Evolutionary conservation across 2,329 filamentous ascomycete species (phyloP), one percentile per base, ranked within the genome.

Genomic region (Penicillium sp.): DNA sequence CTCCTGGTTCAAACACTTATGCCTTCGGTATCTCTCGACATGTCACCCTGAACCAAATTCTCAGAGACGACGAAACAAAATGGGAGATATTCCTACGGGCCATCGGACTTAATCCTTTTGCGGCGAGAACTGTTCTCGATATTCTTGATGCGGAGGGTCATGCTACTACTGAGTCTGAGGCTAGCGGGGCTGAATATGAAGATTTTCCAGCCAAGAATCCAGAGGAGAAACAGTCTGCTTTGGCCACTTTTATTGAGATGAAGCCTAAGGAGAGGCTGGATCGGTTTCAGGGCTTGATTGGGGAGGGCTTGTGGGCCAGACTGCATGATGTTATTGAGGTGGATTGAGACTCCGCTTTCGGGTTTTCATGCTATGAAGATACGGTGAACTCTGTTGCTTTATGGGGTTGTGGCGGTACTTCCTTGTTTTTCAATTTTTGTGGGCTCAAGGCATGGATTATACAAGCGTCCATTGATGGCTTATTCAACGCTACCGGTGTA

Each of bases 51-150:
- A n/a, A 22, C 18, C 40, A 58, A 47, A 70, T 65, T 27, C 67
- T 85, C 27, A 64, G 82, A 7, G 71, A 82, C 15, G 81, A 84
- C 0, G 87, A 90, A 70, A 86, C 85, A 1, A 69, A 76, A 31
- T 89, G 85, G 85, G 89, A 92, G 68, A 44, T 84, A 9, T 88
- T 89, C 58, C 75, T 92, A 23, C 79, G 88, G 14, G 77, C 79
- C 23, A 80, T 81, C 1, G 89, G 89, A 0, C 70, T 91, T 67
- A 92, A 92, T 69, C 81, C 83, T 0, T 90, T 85, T 67, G 88
- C 88, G 2, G 89, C 89, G 2, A 88, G 91, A 67, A 77, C 78
- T 9, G 76, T 90, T 1, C 72, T 89, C 31, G 52, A 48, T 18
- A 45, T 58, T 7, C 14, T 49, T 41, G 42, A 41, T 2, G 22